phyloP scores from a whole-genome alignment of 2,329 filamentous ascomycete species.

The Mycogone perniciosa region DNA sequence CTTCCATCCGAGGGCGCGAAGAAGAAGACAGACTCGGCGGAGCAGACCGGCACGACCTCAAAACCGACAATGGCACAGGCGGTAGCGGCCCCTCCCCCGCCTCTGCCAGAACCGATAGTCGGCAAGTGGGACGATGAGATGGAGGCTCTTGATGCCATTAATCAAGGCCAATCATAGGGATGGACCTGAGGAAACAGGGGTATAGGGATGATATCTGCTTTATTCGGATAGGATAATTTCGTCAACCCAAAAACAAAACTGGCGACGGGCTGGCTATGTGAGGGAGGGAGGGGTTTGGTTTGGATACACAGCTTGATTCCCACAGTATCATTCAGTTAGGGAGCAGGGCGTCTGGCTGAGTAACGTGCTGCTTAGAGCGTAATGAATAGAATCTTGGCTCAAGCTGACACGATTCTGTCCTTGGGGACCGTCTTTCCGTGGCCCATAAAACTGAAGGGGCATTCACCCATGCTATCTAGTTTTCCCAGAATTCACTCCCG shows the following conservation, averaged over 20 bases:
- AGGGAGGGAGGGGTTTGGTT: no score
- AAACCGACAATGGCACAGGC: conserved; percentile 27
- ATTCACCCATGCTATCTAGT: background rate
- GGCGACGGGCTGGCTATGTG: no score
- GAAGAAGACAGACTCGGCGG: conserved; percentile 16
- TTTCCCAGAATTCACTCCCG: no score
- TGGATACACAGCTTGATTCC: no score
- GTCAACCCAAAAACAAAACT: no score
- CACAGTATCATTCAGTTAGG: no score
- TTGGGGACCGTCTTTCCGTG: background rate
- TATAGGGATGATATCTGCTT: background rate
- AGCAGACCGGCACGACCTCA: conserved; percentile 13
- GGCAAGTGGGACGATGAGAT: conserved; percentile 55
- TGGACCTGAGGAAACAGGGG: background rate
- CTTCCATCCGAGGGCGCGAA: conserved; percentile 24
- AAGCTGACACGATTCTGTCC: background rate
- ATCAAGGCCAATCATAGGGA: conserved; percentile 7
- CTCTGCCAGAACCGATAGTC: conserved; percentile 26
- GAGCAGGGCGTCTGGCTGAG: background rate
- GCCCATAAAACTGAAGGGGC: background rate
- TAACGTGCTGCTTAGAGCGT: background rate
- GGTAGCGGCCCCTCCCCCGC: conserved; percentile 17
- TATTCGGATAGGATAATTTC: background rate
- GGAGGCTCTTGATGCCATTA: conserved; percentile 41
- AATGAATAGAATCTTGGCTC: background rate